Base-by-base conservation (phyloP, 306 rosid species). In the Sechiopsis laciniata region DNA sequence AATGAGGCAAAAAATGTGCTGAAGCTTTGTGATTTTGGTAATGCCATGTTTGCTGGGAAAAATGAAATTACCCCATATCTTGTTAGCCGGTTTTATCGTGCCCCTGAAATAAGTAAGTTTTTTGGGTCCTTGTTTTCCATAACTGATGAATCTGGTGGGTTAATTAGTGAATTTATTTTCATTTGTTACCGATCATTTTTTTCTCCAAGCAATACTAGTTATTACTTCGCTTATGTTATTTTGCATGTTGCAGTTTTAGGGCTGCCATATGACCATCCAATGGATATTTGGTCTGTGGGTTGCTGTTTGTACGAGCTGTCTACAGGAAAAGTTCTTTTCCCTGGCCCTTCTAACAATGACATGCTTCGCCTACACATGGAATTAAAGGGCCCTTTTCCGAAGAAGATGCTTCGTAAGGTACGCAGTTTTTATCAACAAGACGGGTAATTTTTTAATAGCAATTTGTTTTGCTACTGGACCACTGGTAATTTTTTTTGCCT, bases 31-130 rank as follows among this genome's bases (percentile, higher is more conserved):
- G 99, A 95, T 85, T 91, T 95, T 73, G 99, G 99, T 13, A 95
- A 95, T 83, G 99, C 99, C 53, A 95, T 95, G 99, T 95, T 95
- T 83, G 95, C 99, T 66, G 96, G 99, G 65, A 95, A 91, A 85
- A 95, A 91, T 78, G 99, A 95, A 79, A 87, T 95, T 55, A 95
- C 99, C 0, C 99, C 99, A 2, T 95, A 95, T 48, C 96, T 89
- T 42, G 96, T 89, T 68, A 91, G 97, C 70, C 90, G 96, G 22
- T 91, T 91, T 83, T 91, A 91, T 80, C 96, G 97, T 71, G 90
- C 97, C 67, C 97, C 97, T 35, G 97, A 91, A 86, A 91, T 91
- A 82, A 91, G 97, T 91, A 78, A 86, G 88, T 84, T 61, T 15
- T 50, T 53, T 21, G 51, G 10, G 21, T 66, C 22, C 72, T 42